Percentiles rank a stretch among this genome's conserved stretches.
Conservation (phyloP, 306 rosid genomes). For the Rubus parviflorus region DNA sequence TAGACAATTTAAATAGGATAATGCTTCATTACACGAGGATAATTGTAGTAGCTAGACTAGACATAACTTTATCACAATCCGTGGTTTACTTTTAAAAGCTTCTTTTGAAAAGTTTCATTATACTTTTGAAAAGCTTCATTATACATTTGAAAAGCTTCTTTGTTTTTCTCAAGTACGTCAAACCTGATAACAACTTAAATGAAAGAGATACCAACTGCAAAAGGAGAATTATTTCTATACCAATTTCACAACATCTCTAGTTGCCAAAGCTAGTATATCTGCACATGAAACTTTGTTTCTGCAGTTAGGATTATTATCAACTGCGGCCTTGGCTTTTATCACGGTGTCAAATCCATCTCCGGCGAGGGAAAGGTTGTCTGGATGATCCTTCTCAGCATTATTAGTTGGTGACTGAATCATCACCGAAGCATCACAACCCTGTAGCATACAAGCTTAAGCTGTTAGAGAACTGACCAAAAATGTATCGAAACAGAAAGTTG, state of each 20-base stretch:
- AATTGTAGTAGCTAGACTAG: slow-evolving; percentile 3
- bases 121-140: background rate
- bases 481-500: background rate
- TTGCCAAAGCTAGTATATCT: slow-evolving; percentile 45
- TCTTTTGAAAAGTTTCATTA: background rate
- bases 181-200: background rate
- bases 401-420: slow-evolving; percentile 31
- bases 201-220: background rate
- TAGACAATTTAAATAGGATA: background rate
- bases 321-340: slow-evolving; percentile 45
- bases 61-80: slow-evolving; percentile 2
- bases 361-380: slow-evolving; percentile 40
- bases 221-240: slow-evolving; percentile 2
- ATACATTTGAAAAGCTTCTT: background rate
- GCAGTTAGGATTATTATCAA: slow-evolving; percentile 35
- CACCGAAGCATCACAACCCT: slow-evolving; percentile 51
- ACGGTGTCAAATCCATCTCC: slow-evolving; percentile 52
- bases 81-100: background rate
- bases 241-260: slow-evolving; percentile 40
- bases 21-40: background rate
- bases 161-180: background rate
- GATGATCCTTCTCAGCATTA: slow-evolving; percentile 44
- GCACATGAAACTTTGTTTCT: slow-evolving; percentile 46
- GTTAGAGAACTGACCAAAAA: background rate
- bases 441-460: background rate